Evolutionary conservation across 148 eudicot genomes (phyloP), one percentile per base, ranked within the genome.

Genomic region (Rhododendron griersonianum): DNA sequence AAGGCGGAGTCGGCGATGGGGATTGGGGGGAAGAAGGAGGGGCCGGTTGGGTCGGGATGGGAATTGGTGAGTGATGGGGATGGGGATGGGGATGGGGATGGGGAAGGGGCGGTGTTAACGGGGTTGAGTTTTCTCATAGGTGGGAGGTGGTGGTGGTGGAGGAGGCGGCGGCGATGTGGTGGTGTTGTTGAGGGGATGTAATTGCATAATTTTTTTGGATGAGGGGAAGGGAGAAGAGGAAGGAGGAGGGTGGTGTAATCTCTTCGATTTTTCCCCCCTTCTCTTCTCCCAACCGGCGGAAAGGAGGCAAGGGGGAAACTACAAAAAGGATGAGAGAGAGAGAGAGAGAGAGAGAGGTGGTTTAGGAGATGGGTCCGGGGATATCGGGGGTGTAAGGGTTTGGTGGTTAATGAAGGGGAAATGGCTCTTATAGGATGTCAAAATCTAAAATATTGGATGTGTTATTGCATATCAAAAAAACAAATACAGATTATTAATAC

Each of bases 261-360:
- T 41, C 28, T 69, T 81, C 1, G 19, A 16, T 15, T 55, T 55
- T 55, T 55, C 18, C 21, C 19, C 16, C 14, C 73, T 82, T 78
- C 84, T 89, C 59, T 89, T 85, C 89, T 90, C 89, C 84, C 88
- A 83, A 81, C 83, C 86, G 45, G 80, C 44, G 81, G 85, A 65
- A 81, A 86, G n/a, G 25, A 55, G 63, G 86, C 50, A 18, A 65
- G 74, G 23, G 65, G 47, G 19, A 8, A 75, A 59, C 47, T 86
- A 80, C 44, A 53, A 82, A 69, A 76, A 33, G 59, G 10, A 50
- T 19, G 45, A 5, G 35, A 53, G 71, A 41, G 77, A 11, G 78
- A 21, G 15, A 44, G 16, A 18, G 33, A 63, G 41, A 39, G 65
- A 19, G 63, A 18, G 63, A 18, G 21, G 25, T 5, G 65, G 65